Evolutionary conservation across 805 yeast species (phyloP), one percentile per base, ranked within the genome.

Genomic region (Ogataea haglerorum): DNA sequence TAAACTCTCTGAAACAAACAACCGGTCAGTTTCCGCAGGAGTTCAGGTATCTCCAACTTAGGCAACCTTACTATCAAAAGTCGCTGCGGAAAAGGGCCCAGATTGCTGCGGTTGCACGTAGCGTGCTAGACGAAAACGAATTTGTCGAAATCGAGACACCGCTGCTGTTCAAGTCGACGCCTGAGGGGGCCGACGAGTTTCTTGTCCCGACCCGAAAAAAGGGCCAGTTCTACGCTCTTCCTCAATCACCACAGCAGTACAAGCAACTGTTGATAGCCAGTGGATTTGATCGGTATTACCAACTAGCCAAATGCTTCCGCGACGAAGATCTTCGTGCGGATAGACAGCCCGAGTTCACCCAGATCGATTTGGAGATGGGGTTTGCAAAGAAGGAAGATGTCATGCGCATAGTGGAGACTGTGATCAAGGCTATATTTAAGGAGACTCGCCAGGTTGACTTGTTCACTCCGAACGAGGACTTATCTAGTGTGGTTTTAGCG

Each of bases 231-330:
- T 93, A 91, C 60, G 97, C 99, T 0, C 69, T 93, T 21, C 97
- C 98, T 0, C 99, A 93, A 61, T 87, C 96, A 12, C 99, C 99
- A 0, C 99, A 93, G 59, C 99, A 93, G 58, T 93, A 91, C 58
- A 93, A 93, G 58, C 99, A 93, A 63, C 68, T 93, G 29, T 67
- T 93, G 24, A 93, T 93, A 89, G 95, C 97, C 1, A 82, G 95
- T 29, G 99, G 99, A 1, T 78, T 93, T 28, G 73, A 83, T 37
- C 72, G 78, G 35, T 93, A 93, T 62, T 93, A 78, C 62, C 99
- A 93, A 64, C 69, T 93, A 28, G 98, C 99, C 3, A 81, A 78
- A 55, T 93, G 99, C 60, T 93, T 93, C 60, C 73, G 99, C 49
- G 99, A 93, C 60, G 99, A 93, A 61, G 98, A 93, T 64, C 71